phyloP scores from a whole-genome alignment of 108 stramenopile genomes.

The Phaeodactylum tricornutum region DNA sequence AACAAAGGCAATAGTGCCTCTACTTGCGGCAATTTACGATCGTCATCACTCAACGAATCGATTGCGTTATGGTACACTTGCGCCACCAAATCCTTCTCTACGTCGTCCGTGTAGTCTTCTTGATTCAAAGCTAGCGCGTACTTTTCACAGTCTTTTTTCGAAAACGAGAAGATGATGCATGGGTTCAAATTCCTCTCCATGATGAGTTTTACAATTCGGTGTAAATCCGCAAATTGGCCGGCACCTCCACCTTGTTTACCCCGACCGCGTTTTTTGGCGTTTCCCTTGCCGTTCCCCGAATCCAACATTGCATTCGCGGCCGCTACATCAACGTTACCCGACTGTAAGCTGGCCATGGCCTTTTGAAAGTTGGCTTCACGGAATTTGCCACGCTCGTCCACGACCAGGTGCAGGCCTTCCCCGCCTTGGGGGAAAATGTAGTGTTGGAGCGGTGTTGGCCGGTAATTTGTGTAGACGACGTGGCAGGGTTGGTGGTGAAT shows the following conservation, averaged over 20 bases:
- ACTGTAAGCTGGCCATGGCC: constrained; percentile 84
- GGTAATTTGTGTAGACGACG: constrained; percentile 99
- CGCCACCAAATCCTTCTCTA: constrained; percentile 90
- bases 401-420: constrained; percentile 68
- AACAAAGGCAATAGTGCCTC: constrained; percentile 89
- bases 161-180: constrained; percentile 96
- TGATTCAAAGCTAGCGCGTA: constrained; percentile 85
- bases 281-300: constrained; percentile 64
- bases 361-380: constrained; percentile 89
- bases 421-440: constrained; percentile 69
- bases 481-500: constrained; percentile 99
- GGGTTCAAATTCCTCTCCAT: constrained; percentile 94
- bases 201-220: constrained; percentile 91
- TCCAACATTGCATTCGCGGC: constrained; percentile 59
- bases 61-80: constrained; percentile 96
- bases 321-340: constrained; percentile 56
- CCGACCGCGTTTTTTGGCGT: constrained; percentile 55
- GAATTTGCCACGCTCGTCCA: constrained; percentile 71
- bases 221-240: constrained; percentile 66
- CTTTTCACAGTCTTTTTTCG: constrained; percentile 95
- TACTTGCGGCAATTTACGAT: constrained; percentile 93
- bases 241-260: constrained; percentile 43
- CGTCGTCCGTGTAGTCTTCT: constrained; percentile 94
- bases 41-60: constrained; percentile 91
- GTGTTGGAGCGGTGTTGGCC: constrained; percentile 97